Evolutionary conservation across 805 yeast genomes (phyloP).

Genomic region (Yamadazyma laniorum): DNA sequence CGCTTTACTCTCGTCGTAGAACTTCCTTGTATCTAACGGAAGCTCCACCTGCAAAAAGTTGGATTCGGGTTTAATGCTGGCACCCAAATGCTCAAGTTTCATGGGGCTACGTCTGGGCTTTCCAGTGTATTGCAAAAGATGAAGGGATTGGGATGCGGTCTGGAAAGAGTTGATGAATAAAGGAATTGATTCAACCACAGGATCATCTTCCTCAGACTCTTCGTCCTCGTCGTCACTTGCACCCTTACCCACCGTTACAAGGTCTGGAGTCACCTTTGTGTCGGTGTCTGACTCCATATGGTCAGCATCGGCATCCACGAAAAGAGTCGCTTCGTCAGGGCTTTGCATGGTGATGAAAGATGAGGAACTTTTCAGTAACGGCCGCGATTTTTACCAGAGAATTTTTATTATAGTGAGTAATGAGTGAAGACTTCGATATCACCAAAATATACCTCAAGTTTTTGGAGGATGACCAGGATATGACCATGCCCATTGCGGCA

Average conservation of each 20-base stretch:
- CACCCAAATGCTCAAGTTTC: slow-evolving; percentile 25
- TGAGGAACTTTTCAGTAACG: too few species aligned
- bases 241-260: slow-evolving; percentile 3
- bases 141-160: slow-evolving; percentile 26
- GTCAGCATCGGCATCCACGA: slow-evolving; percentile 5
- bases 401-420: neutral
- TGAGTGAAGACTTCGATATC: slow-evolving; percentile 59
- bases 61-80: slow-evolving; percentile 60
- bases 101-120: slow-evolving; percentile 39
- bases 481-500: slow-evolving; percentile 99
- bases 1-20: slow-evolving; percentile 63
- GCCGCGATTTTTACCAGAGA: neutral
- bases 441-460: slow-evolving; percentile 76
- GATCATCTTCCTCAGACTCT: slow-evolving; percentile 28
- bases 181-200: slow-evolving; percentile 40
- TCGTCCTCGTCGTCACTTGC: slow-evolving; percentile 1
- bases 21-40: slow-evolving; percentile 66
- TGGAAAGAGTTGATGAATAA: slow-evolving; percentile 28
- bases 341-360: slow-evolving; percentile 1
- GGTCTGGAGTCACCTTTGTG: neutral
- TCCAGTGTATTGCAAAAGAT: slow-evolving; percentile 51
- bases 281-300: neutral
- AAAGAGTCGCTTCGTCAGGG: slow-evolving; percentile 4
- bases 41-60: slow-evolving; percentile 71
- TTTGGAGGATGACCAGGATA: slow-evolving; percentile 86